Conservation (phyloP, 2,329 filamentous ascomycete species). For the Coniochaeta ligniaria region DNA sequence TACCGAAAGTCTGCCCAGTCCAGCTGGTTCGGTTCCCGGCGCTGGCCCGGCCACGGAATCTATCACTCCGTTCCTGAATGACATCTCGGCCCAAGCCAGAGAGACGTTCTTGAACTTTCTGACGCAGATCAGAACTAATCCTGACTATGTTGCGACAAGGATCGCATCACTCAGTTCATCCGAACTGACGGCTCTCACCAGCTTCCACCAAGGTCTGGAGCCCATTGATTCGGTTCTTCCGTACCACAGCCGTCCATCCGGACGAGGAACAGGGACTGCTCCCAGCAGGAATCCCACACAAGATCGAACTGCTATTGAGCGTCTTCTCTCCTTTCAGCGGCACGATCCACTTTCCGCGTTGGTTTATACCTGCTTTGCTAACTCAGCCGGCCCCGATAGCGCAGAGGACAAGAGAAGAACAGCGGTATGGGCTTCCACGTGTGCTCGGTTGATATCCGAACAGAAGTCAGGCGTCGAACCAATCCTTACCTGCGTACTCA, state of each 20-base stretch:
- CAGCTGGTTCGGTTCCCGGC: slow-evolving; percentile 32
- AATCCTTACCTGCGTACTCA: slow-evolving; percentile 76
- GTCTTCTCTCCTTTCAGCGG: slow-evolving; percentile 80
- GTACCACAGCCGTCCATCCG: slow-evolving; percentile 49
- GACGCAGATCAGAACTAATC: slow-evolving; percentile 74
- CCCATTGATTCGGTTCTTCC: slow-evolving; percentile 77
- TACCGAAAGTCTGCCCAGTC: slow-evolving; percentile 42
- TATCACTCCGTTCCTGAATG: slow-evolving; percentile 55
- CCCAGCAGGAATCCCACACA: slow-evolving; percentile 19
- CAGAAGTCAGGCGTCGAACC: slow-evolving; percentile 71
- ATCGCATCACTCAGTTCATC: slow-evolving; percentile 67
- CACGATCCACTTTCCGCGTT: slow-evolving; percentile 80
- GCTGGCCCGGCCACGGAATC: slow-evolving; percentile 29
- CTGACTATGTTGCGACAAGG: slow-evolving; percentile 78
- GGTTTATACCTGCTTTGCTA: slow-evolving; percentile 83
- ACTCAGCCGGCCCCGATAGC: slow-evolving; percentile 74
- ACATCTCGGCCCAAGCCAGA: slow-evolving; percentile 68
- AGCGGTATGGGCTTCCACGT: slow-evolving; percentile 81
- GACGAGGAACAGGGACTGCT: slow-evolving; percentile 27
- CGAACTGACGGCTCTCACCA: slow-evolving; percentile 72
- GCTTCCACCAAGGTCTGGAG: slow-evolving; percentile 72
- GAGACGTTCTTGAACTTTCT: slow-evolving; percentile 74
- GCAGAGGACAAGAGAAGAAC: slow-evolving; percentile 73
- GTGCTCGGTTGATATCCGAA: slow-evolving; percentile 74
- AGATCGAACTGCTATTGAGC: slow-evolving; percentile 62